Evolutionary conservation across 176 grass and related monocot species (phyloP).

Genomic region (Oryza glaberrima): DNA sequence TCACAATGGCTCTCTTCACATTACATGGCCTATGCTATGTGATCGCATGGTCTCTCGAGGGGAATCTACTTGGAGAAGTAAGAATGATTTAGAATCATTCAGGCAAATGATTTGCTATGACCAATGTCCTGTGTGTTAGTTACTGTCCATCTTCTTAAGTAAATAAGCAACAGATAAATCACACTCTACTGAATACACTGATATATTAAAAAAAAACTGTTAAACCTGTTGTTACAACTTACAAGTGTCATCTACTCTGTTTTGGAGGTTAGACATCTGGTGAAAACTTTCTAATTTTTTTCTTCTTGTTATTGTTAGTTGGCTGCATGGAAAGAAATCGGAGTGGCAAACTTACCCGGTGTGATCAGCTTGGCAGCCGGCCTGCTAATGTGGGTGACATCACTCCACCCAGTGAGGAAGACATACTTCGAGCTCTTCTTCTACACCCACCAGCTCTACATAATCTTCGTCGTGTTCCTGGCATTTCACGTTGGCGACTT

Average conservation of each 20-base stretch:
- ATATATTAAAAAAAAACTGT: neutral
- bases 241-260: neutral
- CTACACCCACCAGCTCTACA: constrained; percentile 97
- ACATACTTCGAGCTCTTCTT: constrained; percentile 97
- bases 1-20: constrained; percentile 93
- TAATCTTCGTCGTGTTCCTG: constrained; percentile 88
- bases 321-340: constrained; percentile 71
- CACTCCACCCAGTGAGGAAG: constrained; percentile 83
- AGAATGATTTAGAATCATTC: constrained; percentile 26
- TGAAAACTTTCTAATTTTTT: neutral
- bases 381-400: constrained; percentile 95
- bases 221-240: neutral
- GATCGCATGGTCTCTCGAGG: constrained; percentile 57
- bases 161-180: neutral
- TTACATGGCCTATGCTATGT: constrained; percentile 79
- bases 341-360: constrained; percentile 81
- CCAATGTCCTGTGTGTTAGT: neutral
- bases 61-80: constrained; percentile 58
- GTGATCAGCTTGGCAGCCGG: constrained; percentile 93
- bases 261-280: neutral
- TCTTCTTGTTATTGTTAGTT: constrained; percentile 50
- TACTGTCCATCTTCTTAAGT: constrained; percentile 1
- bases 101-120: neutral
- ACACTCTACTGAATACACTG: neutral
- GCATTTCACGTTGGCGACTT: constrained; percentile 83